Evolutionary conservation across 495 filamentous ascomycete species (phyloP).

Genomic region (Neurospora discreta): DNA sequence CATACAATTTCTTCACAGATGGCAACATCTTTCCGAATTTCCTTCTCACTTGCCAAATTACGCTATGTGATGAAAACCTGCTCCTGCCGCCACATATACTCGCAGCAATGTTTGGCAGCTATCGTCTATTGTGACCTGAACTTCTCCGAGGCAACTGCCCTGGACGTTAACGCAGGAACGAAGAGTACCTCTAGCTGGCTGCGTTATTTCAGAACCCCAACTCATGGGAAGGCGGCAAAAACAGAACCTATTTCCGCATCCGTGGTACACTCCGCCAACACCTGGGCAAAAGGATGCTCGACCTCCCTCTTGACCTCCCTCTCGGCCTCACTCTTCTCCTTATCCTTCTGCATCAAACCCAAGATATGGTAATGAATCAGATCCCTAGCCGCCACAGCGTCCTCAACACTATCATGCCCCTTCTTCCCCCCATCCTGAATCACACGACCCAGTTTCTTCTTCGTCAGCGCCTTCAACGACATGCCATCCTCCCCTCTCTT

Average conservation of each 20-base stretch:
- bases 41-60: too few relatives aligned
- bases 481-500: slow-evolving; percentile 5
- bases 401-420: slow-evolving; percentile 32
- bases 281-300: not conserved
- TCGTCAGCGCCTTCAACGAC: slow-evolving; percentile 20
- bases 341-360: not conserved
- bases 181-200: not conserved
- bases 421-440: slow-evolving; percentile 18
- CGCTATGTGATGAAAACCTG: too few relatives aligned
- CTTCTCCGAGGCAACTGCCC: too few relatives aligned
- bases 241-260: not conserved
- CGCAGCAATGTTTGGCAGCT: too few relatives aligned
- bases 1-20: too few relatives aligned
- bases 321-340: not conserved
- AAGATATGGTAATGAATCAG: slow-evolving; percentile 11
- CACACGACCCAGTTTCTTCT: slow-evolving; percentile 15
- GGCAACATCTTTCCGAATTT: too few relatives aligned
- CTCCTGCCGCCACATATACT: too few relatives aligned
- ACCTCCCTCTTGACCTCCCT: not conserved
- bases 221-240: not conserved
- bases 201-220: not conserved
- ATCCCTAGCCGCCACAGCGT: slow-evolving; percentile 30
- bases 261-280: not conserved
- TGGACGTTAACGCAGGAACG: not conserved
- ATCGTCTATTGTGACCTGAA: too few relatives aligned